Percentiles rank a stretch among this genome's conserved stretches.
phyloP scores from a whole-genome alignment of 139 green algal species.

The Ulvella scutata region DNA sequence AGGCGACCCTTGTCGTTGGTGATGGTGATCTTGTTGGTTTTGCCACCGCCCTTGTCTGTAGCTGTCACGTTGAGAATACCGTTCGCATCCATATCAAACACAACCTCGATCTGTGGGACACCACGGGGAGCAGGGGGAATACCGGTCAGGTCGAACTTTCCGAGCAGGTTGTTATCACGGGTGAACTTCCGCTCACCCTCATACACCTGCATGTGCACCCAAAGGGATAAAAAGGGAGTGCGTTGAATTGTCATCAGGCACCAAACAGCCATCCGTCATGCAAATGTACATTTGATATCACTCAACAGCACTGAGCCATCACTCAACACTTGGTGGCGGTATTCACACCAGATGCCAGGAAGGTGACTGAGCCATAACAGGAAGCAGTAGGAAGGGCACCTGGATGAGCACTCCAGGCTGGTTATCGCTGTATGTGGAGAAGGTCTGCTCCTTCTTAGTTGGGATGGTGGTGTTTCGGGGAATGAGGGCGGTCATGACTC shows the following conservation, averaged over 20 bases:
- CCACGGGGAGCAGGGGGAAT: constrained; percentile 93
- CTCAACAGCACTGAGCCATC: not conserved
- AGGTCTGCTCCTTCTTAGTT: constrained; percentile 99
- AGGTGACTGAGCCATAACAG: constrained; percentile 9
- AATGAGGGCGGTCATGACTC: constrained; percentile 81
- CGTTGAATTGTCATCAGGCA: not conserved
- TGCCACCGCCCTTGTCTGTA: constrained; percentile 91
- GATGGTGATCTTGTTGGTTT: constrained; percentile 98
- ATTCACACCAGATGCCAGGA: not conserved
- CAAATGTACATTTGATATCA: not conserved
- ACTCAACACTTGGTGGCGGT: not conserved
- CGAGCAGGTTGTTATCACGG: constrained; percentile 93
- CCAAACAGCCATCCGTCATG: not conserved
- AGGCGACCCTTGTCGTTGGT: constrained; percentile 98
- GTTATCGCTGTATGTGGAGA: constrained; percentile 98
- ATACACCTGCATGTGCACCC: constrained; percentile 36
- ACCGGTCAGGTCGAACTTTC: constrained; percentile 96
- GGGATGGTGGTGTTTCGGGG: constrained; percentile 94
- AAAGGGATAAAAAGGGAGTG: not conserved
- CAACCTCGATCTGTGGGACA: constrained; percentile 87
- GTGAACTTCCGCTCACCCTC: constrained; percentile 85
- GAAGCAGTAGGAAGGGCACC: too few species aligned
- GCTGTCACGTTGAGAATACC: constrained; percentile 96
- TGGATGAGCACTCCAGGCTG: constrained; percentile 95
- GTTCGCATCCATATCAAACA: constrained; percentile 98